Base-by-base conservation (phyloP, 2,329 filamentous ascomycete genomes). In the Diaporthe citriasiana region DNA sequence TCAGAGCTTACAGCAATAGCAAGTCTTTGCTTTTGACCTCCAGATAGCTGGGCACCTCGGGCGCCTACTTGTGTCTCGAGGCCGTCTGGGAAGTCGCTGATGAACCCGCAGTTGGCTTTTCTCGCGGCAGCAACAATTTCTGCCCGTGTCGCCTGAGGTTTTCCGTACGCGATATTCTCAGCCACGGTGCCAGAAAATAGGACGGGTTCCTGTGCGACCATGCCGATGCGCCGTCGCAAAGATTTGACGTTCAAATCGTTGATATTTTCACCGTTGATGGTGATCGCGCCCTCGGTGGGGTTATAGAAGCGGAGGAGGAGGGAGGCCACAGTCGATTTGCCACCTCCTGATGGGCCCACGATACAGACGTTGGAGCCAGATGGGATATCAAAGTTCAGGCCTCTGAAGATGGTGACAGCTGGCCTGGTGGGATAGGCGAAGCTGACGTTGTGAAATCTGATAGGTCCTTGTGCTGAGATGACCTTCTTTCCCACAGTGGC, bases 21-120 rank as follows among this genome's bases (percentile, higher is more conserved):
- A 79, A 99, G 98, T 76, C 97, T 93, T 83, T 99, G 97, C 85
- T 98, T 98, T 84, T 99, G 97, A 0, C 97, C 97, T 69, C 97
- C 97, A 12, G 95, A 98, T 0, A 99, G 89, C 83, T 98, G 96
- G 1, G 96, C 95, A 45, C 97, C 97, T 77, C 97, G 90, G 22
- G 96, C 93, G 71, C 97, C 97, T 40, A 98, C 97, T 77, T 94
- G 93, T 0, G 97, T 99, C 80, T 99, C 96, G 9, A 99, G 89
- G 6, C 97, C 97, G 73, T 98, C 95, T 38, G 97, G 97, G 78
- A 99, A 97, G 82, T 99, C 97, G 81, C 93, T 93, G 82, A 99
- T 98, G 81, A 99, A 99, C 78, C 93, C 93, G 82, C 97, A 99
- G 83, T 99, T 99, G 71, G 97, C 97, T 82, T 96, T 93, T 76